Conservation (phyloP, 2,329 filamentous ascomycete species). For the Neofusicoccum cordaticola region DNA sequence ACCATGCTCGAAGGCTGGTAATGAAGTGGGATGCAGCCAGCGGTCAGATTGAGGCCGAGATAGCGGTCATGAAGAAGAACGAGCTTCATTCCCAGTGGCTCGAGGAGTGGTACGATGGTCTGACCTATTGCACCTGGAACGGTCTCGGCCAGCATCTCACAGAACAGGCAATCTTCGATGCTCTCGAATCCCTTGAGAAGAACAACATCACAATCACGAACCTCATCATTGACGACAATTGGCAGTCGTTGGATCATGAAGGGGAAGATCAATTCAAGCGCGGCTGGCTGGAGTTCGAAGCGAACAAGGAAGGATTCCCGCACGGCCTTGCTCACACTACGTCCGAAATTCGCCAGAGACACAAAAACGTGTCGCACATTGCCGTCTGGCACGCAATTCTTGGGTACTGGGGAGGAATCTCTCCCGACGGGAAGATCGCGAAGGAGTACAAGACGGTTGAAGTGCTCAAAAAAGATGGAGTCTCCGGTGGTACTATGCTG, state of each 20-base stretch:
- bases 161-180: slow-evolving; percentile 73
- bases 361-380: slow-evolving; percentile 50
- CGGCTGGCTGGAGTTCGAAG: slow-evolving; percentile 68
- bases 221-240: slow-evolving; percentile 95
- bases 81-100: slow-evolving; percentile 65
- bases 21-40: slow-evolving; percentile 43
- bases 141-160: slow-evolving; percentile 79
- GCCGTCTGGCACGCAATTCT: slow-evolving; percentile 27
- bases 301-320: slow-evolving; percentile 75
- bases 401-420: slow-evolving; percentile 89
- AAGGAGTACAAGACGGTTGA: slow-evolving; percentile 71
- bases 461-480: slow-evolving; percentile 54
- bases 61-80: slow-evolving; percentile 45
- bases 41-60: slow-evolving; percentile 47
- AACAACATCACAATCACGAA: slow-evolving; percentile 75
- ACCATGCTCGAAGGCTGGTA: slow-evolving; percentile 73
- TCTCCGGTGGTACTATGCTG: slow-evolving; percentile 65
- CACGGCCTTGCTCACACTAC: slow-evolving; percentile 72
- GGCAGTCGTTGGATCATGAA: slow-evolving; percentile 69
- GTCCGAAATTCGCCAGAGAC: slow-evolving; percentile 63
- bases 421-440: slow-evolving; percentile 70
- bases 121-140: slow-evolving; percentile 98
- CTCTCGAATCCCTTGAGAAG: slow-evolving; percentile 67
- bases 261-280: slow-evolving; percentile 51
- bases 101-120: slow-evolving; percentile 85